Evolutionary conservation across 768 basidiomycete species (phyloP), one percentile per base, ranked within the genome.

Genomic region (Agaricus bisporus): DNA sequence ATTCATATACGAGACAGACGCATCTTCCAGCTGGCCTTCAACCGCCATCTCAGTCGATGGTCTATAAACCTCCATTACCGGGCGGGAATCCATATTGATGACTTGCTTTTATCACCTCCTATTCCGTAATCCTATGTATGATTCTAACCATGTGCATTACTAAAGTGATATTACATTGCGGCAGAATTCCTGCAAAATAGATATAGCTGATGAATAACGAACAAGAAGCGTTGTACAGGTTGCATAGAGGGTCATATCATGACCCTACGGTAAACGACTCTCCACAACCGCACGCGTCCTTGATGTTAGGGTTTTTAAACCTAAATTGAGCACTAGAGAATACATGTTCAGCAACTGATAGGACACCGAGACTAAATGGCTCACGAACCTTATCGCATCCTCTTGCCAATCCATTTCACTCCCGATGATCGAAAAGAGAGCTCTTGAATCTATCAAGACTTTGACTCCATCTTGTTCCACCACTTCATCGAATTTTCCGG

Each of bases 351-450:
- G 29, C 41, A 39, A 41, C 20, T 26, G 44, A 15, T 17, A n/a
- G 5, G 29, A 35, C 38, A 29, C 41, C 47, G 29, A 57, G 18
- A 22, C 17, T 43, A 42, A 49, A 53, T 49, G 48, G n/a, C 5
- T 56, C 9, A 72, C 85, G 50, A 56, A 89, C 88, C 92, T 95
- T 41, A 99, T 72, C 29, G 83, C 69, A 66, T 95, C 93, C 72
- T 98, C 97, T 56, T 83, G 79, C 97, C 97, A 99, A 65, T 95
- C 93, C 97, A 99, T 99, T 77, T 91, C 90, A 68, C 92, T 95
- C 47, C 97, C 97, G 56, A 99, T 97, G 60, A 99, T 97, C 55
- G 90, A 93, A 67, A 99, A 98, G 58, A 99, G 71, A 22, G 97
- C 97, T 69, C 95, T 98, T 65, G 86, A 88, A 73, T 99, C 97